Conservation (phyloP, 345 rosid species). For the Heritiera fomes region DNA sequence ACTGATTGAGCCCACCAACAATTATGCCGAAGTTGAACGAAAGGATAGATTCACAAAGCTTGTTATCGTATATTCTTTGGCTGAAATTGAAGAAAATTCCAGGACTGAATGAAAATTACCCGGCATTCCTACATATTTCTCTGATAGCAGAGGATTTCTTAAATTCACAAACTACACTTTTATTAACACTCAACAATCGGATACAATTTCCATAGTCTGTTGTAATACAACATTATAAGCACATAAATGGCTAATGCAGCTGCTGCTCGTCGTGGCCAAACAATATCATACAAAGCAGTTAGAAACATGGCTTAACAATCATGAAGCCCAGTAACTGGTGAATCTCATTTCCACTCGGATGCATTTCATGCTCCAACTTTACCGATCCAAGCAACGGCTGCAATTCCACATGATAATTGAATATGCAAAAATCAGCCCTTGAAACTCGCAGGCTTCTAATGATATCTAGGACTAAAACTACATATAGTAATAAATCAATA, state of each 20-base stretch:
- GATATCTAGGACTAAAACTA: constrained; percentile 19
- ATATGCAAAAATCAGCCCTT: not conserved
- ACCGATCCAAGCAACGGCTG: constrained; percentile 6
- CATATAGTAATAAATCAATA: constrained; percentile 12
- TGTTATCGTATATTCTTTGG: not conserved
- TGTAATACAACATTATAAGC: not conserved
- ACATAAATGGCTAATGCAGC: not conserved
- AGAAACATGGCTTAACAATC: not conserved
- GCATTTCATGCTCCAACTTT: not conserved
- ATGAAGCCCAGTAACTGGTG: not conserved
- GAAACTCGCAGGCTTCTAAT: constrained; percentile 5
- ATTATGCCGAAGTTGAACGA: not conserved
- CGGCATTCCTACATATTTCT: not conserved
- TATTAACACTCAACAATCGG: not conserved
- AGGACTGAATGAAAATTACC: not conserved
- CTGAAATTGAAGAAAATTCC: too few relatives aligned
- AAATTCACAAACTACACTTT: not conserved
- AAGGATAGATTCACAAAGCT: not conserved
- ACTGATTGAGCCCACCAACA: not conserved
- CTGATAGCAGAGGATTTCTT: not conserved
- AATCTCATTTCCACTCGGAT: constrained; percentile 10
- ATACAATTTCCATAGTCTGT: not conserved
- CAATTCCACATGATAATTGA: constrained; percentile 11
- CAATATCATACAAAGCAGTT: not conserved
- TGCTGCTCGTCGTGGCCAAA: not conserved